phyloP scores from a whole-genome alignment of 306 rosid genomes.

The Dalbergia cultrata region DNA sequence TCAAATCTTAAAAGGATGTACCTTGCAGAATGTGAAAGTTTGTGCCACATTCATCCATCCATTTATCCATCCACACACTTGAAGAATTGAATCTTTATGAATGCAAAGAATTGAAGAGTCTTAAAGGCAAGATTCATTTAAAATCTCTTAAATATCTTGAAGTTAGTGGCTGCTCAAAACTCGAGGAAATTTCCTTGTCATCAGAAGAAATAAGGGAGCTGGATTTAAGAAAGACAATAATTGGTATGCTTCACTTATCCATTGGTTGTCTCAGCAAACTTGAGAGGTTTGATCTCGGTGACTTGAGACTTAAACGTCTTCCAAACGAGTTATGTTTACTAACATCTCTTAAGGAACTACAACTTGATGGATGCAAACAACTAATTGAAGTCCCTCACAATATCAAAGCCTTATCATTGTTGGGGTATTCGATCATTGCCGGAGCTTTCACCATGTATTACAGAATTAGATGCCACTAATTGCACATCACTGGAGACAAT shows the following conservation, averaged over 20 bases:
- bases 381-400: constrained; percentile 22
- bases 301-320: not conserved
- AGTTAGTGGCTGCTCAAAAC: constrained; percentile 18
- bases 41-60: constrained; percentile 27
- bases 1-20: not conserved
- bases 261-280: not conserved
- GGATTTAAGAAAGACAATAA: constrained; percentile 11
- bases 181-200: constrained; percentile 20
- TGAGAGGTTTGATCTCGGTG: not conserved
- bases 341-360: fast-evolving
- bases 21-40: not conserved
- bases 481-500: constrained; percentile 17
- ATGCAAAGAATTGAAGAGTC: constrained; percentile 25
- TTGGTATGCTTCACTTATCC: not conserved
- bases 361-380: constrained; percentile 13
- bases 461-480: constrained; percentile 18
- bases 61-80: constrained; percentile 38
- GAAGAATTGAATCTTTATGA: not conserved
- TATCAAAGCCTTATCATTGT: constrained; percentile 18
- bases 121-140: constrained; percentile 8
- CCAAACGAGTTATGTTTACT: not conserved
- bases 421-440: constrained; percentile 5
- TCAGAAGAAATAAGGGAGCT: not conserved
- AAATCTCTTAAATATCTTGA: constrained; percentile 4
- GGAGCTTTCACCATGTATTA: constrained; percentile 1